Percentiles rank a stretch among this genome's conserved stretches.
phyloP scores from a whole-genome alignment of 208 protist genomes.

The Leishmania guyanensis region DNA sequence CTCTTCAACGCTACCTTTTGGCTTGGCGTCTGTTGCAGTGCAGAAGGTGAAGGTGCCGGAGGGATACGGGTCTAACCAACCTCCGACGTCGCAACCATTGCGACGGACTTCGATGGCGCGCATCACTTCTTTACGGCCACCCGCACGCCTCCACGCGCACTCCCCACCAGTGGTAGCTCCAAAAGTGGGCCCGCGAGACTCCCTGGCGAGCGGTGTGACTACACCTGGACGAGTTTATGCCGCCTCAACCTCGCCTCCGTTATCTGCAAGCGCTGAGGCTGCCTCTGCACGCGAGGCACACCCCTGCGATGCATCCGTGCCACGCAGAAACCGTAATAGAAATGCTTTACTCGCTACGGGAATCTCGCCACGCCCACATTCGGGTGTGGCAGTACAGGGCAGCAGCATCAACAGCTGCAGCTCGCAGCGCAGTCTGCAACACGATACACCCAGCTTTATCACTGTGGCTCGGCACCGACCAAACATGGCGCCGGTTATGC shows the following conservation, averaged over 20 bases:
- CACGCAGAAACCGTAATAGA: neutral
- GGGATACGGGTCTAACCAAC: neutral
- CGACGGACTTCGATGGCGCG: neutral
- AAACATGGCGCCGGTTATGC: neutral
- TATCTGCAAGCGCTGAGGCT: neutral
- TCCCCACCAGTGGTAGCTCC: neutral
- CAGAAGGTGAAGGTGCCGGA: neutral
- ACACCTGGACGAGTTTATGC: neutral
- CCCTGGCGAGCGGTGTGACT: neutral
- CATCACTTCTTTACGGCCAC: neutral
- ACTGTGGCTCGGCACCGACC: neutral
- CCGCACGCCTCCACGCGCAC: neutral
- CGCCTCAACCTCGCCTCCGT: constrained; percentile 3
- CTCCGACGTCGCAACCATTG: neutral
- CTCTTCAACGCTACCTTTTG: too few species aligned
- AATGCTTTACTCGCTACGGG: neutral
- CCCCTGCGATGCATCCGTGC: neutral
- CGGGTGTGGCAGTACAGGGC: neutral
- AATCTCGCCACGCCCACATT: neutral
- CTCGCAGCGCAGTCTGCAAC: constrained; percentile 5
- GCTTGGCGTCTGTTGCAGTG: neutral
- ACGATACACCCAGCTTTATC: neutral
- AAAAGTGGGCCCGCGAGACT: neutral
- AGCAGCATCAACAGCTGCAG: constrained; percentile 4
- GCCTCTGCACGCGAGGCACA: neutral